Evolutionary conservation across 1,139 yeast genomes (phyloP), one percentile per base, ranked within the genome.

Genomic region (Wickerhamiella pararugosa): DNA sequence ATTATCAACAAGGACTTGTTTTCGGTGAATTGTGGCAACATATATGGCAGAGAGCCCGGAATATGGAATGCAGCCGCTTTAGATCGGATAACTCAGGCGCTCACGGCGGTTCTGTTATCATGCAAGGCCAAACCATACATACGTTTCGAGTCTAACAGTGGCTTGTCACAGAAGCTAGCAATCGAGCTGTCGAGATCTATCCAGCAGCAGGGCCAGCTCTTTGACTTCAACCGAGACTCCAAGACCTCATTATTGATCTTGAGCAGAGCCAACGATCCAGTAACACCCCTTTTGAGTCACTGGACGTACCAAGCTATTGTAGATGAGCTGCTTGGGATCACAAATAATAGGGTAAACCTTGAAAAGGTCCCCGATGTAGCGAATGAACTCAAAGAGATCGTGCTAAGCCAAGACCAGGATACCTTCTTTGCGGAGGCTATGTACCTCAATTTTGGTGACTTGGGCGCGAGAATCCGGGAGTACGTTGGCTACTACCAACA

Each of bases 271-370:
- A 79, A 76, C 54, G 99, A 90, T 59, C 96, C 97, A 1, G 68
- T 87, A 29, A 90, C 99, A 0, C 97, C 99, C 1, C 65, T 90
- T 37, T 63, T 90, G 39, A 74, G 79, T 34, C 98, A 97, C 1
- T 90, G 99, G 99, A 87, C 98, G 0, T 90, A 86, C 60, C 97
- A 90, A 57, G 83, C 96, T 1, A 90, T 92, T 98, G 83, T 90
- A 11, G 94, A 90, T 58, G 97, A 92, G 57, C 70, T 84, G 31
- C 66, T 90, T 34, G 94, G 90, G 1, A 81, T 90, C 45, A 65
- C 68, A 21, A 79, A 84, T 56, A 90, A 90, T 53, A 71, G 90
- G 5, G 94, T 84, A 2, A 78, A 76, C 49, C 60, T 87, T 42
- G 63, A 77, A 1, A 49, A 50, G 4, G 62, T 69, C 6, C 64